Base-by-base conservation (phyloP, 2,329 filamentous ascomycete species). In the Trichoderma lentiforme region DNA sequence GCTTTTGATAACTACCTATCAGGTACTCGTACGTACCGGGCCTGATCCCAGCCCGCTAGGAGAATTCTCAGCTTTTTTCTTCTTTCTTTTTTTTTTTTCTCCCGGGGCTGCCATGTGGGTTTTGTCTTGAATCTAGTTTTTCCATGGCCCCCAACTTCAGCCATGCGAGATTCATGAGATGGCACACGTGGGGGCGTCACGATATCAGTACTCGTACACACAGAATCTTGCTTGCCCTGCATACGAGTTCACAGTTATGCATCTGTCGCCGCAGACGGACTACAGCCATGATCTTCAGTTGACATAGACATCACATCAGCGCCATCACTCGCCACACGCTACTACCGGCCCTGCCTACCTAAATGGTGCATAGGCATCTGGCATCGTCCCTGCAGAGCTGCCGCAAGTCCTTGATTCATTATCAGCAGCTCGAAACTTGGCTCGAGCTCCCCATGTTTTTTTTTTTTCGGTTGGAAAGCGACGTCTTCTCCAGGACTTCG, bases 121-220 rank as follows among this genome's bases (percentile, higher is more conserved):
- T 60, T 14, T 15, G 4, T 6, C 18, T 18, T 43, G 39, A 43
- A 24, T 58, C 34, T 43, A 18, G n/a, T 14, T 47, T 24, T 28
- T 34, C 36, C 39, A 34, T 57, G 66, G 36, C 36, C 56, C 66
- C 57, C 66, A 69, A 69, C 47, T 47, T 26, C 14, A 61, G 53
- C 56, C 56, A 69, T 61, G 66, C 66, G 28, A 69, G 56, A 61
- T 69, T 69, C 66, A 61, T 47, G 36, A 61, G 66, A 60, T 47
- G 47, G 30, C 28, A 26, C 57, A 32, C 36, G 66, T 61, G 66
- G 66, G 56, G 66, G 56, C 34, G 34, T 43, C 34, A 34, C 34
- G 26, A 28, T 43, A 63, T 39, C 14, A 32, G 6, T 12, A 63
- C 32, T 28, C 26, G 26, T 28, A 28, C 26, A 9, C 11, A 51